Evolutionary conservation across 805 yeast genomes (phyloP).

Genomic region (Yamadazyma paraphyllophila): DNA sequence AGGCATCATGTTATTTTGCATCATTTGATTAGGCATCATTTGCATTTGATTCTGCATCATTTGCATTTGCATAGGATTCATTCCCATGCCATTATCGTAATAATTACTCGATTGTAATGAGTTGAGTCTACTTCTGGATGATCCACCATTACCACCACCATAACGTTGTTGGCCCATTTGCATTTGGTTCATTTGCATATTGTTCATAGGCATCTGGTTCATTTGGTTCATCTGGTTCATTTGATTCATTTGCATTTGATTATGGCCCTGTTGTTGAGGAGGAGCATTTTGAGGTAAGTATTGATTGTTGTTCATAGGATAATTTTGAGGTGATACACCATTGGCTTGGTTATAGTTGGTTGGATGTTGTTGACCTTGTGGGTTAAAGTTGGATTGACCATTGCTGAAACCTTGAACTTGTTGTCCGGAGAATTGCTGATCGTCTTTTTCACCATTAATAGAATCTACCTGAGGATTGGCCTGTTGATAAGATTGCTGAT

Average conservation of each 20-base stretch:
- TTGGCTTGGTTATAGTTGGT: slow-evolving; percentile 2
- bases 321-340: not conserved
- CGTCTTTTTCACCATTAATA: slow-evolving; percentile 20
- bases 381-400: not conserved
- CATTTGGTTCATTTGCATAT: slow-evolving; percentile 4
- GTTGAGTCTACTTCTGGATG: slow-evolving; percentile 13
- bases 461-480: slow-evolving; percentile 16
- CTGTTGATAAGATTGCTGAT: not conserved
- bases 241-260: slow-evolving; percentile 6
- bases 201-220: slow-evolving; percentile 8
- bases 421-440: slow-evolving; percentile 10
- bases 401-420: slow-evolving; percentile 7
- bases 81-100: slow-evolving; percentile 10
- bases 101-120: slow-evolving; percentile 15
- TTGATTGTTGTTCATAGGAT: not conserved
- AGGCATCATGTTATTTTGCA: slow-evolving; percentile 8
- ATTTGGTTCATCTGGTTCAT: slow-evolving; percentile 12
- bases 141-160: not conserved
- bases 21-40: slow-evolving; percentile 9
- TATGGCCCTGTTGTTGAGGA: not conserved
- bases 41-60: slow-evolving; percentile 10
- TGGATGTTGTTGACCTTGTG: not conserved
- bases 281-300: not conserved
- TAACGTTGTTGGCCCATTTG: slow-evolving; percentile 4
- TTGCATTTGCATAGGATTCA: slow-evolving; percentile 13